Evolutionary conservation across 345 rosid species (phyloP).

Genomic region (Ceriops zippeliana): DNA sequence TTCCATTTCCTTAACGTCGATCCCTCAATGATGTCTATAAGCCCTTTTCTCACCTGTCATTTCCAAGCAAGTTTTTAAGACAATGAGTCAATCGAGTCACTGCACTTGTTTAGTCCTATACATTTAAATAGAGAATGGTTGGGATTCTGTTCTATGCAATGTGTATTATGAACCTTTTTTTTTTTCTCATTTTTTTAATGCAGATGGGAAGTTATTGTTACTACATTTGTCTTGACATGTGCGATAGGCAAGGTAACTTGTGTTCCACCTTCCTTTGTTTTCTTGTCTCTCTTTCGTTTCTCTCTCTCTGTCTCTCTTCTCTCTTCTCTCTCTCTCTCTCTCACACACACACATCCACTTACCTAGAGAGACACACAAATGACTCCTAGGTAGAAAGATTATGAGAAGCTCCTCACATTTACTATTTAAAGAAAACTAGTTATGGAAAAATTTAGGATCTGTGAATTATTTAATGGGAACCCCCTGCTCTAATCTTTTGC

Average conservation of each 20-base stretch:
- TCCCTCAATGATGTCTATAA: neutral
- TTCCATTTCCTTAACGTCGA: too few species aligned
- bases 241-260: conserved; percentile 72
- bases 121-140: neutral
- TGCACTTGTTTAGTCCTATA: neutral
- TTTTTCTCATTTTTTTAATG: conserved; percentile 8
- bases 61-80: neutral
- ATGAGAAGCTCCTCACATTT: too few species aligned
- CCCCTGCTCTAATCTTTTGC: conserved; percentile 10
- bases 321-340: neutral
- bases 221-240: conserved; percentile 80
- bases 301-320: neutral
- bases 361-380: too few species aligned
- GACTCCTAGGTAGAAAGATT: too few species aligned
- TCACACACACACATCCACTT: neutral
- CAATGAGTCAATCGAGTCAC: neutral
- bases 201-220: conserved; percentile 83
- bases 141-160: neutral
- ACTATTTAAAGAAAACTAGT: neutral
- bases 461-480: neutral
- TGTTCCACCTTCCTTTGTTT: neutral
- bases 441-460: neutral
- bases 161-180: conserved; percentile 10
- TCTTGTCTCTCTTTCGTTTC: neutral
- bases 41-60: neutral